Percentiles rank a stretch among this genome's conserved stretches.
phyloP scores from a whole-genome alignment of 129 eudicot species.

The sunflower (Helianthus annuus) region DNA sequence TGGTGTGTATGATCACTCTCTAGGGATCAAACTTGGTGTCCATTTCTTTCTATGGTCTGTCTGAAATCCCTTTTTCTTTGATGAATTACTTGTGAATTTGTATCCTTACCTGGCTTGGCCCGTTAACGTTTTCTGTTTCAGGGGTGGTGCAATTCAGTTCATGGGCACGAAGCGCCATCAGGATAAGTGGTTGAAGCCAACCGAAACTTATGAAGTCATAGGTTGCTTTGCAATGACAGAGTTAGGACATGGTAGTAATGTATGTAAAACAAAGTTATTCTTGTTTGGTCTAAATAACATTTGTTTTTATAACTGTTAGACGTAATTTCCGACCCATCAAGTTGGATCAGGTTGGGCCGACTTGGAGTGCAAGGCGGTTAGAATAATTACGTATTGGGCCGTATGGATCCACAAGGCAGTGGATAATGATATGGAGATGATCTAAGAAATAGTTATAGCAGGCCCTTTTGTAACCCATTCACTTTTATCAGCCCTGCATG shows the following conservation, averaged over 20 bases:
- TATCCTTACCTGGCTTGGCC: neutral
- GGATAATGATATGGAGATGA: neutral
- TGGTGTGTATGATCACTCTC: conserved; percentile 74
- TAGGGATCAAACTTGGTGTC: conserved; percentile 66
- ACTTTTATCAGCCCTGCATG: neutral
- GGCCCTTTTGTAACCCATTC: neutral
- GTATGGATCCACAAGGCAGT: too few relatives aligned
- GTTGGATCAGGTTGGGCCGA: too few relatives aligned
- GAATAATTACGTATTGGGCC: too few relatives aligned
- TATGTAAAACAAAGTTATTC: conserved; percentile 31
- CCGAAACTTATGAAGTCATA: conserved; percentile 61
- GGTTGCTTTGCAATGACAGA: conserved; percentile 99
- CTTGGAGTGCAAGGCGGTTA: too few relatives aligned
- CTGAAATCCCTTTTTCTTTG: neutral
- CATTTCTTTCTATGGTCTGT: conserved; percentile 79
- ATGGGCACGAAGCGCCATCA: conserved; percentile 95
- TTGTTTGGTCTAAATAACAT: too few relatives aligned
- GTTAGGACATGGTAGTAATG: conserved; percentile 99
- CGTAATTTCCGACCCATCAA: too few relatives aligned
- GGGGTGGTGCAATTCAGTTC: conserved; percentile 96
- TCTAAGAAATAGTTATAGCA: neutral
- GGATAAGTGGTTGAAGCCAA: conserved; percentile 80
- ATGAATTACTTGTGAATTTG: neutral
- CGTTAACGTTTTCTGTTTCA: conserved; percentile 22
- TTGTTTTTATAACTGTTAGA: too few relatives aligned